Evolutionary conservation across 2,329 filamentous ascomycete genomes (phyloP).

Genomic region (Volutella citrinella): DNA sequence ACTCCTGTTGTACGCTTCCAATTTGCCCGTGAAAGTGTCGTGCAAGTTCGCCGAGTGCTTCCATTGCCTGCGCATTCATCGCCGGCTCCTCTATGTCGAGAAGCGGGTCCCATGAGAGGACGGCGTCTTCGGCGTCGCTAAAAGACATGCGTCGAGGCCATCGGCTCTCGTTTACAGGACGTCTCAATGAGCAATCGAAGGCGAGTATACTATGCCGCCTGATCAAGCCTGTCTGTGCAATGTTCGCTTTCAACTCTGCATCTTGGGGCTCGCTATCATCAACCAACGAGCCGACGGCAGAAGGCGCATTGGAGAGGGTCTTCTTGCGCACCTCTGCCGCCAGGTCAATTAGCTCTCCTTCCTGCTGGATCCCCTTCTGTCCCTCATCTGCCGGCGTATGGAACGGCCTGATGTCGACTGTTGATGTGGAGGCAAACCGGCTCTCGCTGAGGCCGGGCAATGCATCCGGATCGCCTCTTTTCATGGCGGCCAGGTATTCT

Average conservation of each 20-base stretch:
- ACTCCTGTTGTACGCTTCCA: slow-evolving; percentile 45
- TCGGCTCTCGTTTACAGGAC: slow-evolving; percentile 50
- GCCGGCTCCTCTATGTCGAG: slow-evolving; percentile 35
- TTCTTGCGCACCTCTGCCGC: slow-evolving; percentile 43
- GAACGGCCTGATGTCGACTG: slow-evolving; percentile 19
- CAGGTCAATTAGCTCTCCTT: slow-evolving; percentile 24
- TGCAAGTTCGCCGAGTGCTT: slow-evolving; percentile 49
- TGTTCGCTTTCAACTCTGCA: slow-evolving; percentile 43
- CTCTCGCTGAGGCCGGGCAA: slow-evolving; percentile 18
- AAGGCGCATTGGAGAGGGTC: slow-evolving; percentile 44
- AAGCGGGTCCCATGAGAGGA: slow-evolving; percentile 64
- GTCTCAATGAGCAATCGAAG: slow-evolving; percentile 27
- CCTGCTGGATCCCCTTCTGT: slow-evolving; percentile 18
- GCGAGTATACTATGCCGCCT: slow-evolving; percentile 59
- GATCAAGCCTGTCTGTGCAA: slow-evolving; percentile 48
- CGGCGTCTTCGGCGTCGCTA: slow-evolving; percentile 70
- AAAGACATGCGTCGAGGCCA: slow-evolving; percentile 75
- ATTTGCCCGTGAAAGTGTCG: slow-evolving; percentile 53
- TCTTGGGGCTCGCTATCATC: slow-evolving; percentile 58
- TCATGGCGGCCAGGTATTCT: slow-evolving; percentile 49
- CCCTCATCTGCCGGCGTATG: slow-evolving; percentile 22
- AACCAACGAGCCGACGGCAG: slow-evolving; percentile 56
- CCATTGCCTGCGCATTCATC: slow-evolving; percentile 24
- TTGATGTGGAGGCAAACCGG: slow-evolving; percentile 25
- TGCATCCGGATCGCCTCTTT: slow-evolving; percentile 31